These are phyloP conservation scores for Polygonum maritimum DNA, from an alignment of 148 eudicot species.

Conservation along the genomic window DNA sequence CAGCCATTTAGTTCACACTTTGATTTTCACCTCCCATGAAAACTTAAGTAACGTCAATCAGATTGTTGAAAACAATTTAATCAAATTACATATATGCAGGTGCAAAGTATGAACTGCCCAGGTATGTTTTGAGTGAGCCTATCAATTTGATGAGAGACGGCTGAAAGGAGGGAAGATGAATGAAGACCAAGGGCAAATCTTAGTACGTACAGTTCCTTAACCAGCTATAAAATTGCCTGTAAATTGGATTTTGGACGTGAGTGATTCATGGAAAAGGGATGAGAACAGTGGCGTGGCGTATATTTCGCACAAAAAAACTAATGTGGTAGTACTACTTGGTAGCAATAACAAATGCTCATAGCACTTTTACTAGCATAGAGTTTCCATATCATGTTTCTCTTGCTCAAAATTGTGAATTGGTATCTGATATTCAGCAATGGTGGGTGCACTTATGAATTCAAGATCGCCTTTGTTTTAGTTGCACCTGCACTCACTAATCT, in stretches of 20 bases:
- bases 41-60: neutral
- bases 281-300: neutral
- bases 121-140: conserved; percentile 49
- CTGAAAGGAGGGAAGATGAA: conserved; percentile 13
- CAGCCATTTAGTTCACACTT: neutral
- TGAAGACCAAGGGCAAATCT: neutral
- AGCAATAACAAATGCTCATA: conserved; percentile 1
- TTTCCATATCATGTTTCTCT: neutral
- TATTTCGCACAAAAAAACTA: neutral
- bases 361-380: conserved; percentile 2
- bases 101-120: conserved; percentile 61
- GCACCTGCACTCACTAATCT: no score
- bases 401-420: neutral
- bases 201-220: neutral
- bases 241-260: neutral
- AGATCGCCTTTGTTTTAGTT: neutral
- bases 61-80: neutral
- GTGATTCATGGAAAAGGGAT: conserved; percentile 4
- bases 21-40: neutral
- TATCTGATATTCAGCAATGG: no score
- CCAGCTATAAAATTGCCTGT: neutral
- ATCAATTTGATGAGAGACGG: conserved; percentile 31
- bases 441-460: neutral
- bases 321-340: neutral
- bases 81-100: conserved; percentile 35